These are phyloP conservation scores for Vigna hirtella DNA, from an alignment of 306 rosid species.

Conservation along the genomic window DNA sequence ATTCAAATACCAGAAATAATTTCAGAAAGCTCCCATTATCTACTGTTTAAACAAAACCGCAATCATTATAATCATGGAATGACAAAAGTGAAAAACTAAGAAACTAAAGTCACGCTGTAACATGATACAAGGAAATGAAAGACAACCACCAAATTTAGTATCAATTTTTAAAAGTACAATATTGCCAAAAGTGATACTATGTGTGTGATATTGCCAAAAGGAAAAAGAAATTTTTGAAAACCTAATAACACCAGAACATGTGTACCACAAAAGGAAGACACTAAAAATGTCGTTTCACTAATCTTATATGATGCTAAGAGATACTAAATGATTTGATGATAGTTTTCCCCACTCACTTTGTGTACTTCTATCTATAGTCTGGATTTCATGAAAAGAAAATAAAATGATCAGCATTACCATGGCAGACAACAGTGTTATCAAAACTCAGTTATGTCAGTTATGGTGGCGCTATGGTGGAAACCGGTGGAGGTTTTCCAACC, in stretches of 20 bases:
- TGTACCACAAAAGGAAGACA: constrained; percentile 9
- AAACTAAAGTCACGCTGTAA: not conserved
- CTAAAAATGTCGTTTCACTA: not conserved
- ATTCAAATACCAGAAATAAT: constrained; percentile 91
- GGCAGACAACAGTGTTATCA: not conserved
- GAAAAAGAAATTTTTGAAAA: constrained; percentile 14
- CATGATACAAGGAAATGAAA: not conserved
- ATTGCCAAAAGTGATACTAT: not conserved
- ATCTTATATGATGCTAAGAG: constrained; percentile 7
- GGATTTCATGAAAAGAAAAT: constrained; percentile 31
- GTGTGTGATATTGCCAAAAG: not conserved
- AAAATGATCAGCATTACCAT: constrained; percentile 16
- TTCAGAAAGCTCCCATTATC: constrained; percentile 78
- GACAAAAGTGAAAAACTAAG: constrained; percentile 26
- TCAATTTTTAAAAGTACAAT: not conserved
- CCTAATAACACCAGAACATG: constrained; percentile 19
- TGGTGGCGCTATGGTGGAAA: no score
- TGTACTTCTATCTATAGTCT: not conserved
- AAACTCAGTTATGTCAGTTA: no score
- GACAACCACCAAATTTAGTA: not conserved
- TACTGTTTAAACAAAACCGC: constrained; percentile 35
- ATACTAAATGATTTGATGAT: constrained; percentile 1
- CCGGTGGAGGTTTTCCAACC: no score
- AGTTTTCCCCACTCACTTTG: constrained; percentile 27
- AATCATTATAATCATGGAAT: constrained; percentile 28